These are phyloP conservation scores for Rhodotorula sp. DNA, from an alignment of 1,284 basidiomycete genomes.

Conservation along the genomic window DNA sequence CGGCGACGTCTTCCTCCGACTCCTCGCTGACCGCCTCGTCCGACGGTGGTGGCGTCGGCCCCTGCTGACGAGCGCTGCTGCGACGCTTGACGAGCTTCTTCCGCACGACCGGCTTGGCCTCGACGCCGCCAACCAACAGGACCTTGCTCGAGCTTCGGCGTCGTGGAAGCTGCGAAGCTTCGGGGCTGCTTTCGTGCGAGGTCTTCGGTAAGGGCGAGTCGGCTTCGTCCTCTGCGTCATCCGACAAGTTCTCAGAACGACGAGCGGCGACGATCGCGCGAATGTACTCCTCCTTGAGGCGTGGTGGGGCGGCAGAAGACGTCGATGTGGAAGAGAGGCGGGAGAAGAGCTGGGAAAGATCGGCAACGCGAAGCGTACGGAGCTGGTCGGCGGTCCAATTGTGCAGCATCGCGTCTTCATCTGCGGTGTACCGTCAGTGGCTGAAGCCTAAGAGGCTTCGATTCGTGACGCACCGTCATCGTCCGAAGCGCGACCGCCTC, in stretches of 20 bases:
- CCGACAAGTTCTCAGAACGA: background rate
- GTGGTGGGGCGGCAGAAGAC: background rate
- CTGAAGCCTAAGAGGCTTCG: background rate
- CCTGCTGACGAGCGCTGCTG: constrained; percentile 8
- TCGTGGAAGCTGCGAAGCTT: background rate
- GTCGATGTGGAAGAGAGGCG: background rate
- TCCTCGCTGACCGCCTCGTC: constrained; percentile 27
- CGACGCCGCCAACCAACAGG: background rate
- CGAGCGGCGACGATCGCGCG: constrained; percentile 22
- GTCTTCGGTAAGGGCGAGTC: constrained; percentile 34
- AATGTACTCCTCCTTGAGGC: constrained; percentile 24
- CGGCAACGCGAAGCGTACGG: constrained; percentile 8
- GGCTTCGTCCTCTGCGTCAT: constrained; percentile 16
- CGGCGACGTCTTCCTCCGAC: constrained; percentile 40
- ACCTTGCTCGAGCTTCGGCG: background rate
- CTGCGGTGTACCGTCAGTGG: constrained; percentile 9
- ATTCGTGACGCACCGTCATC: background rate
- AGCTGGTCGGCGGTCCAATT: constrained; percentile 18
- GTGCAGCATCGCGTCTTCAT: constrained; percentile 12
- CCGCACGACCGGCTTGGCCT: background rate
- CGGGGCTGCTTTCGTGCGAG: constrained; percentile 31
- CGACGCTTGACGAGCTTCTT: constrained; percentile 2
- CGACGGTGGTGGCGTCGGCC: constrained; percentile 24
- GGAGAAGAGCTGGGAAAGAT: constrained; percentile 27
- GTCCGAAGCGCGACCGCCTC: background rate